Evolutionary conservation across 345 rosid species (phyloP).

Genomic region (Lenwebbia sp.): DNA sequence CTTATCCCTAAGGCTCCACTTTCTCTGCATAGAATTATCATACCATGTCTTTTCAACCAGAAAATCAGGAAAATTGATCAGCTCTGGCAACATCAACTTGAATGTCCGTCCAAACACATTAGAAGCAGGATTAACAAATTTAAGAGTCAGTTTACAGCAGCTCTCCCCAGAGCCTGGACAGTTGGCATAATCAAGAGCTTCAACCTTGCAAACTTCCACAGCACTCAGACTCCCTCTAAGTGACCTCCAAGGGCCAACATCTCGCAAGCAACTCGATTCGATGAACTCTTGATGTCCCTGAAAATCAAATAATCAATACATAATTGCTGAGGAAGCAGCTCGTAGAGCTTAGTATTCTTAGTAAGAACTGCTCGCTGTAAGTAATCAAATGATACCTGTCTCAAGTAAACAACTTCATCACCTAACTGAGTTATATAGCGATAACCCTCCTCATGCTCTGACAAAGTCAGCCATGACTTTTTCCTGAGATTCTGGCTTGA

Average conservation of each 20-base stretch:
- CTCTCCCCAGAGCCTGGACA: conserved; percentile 90
- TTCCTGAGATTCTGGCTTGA: conserved; percentile 30
- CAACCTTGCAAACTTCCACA: conserved; percentile 75
- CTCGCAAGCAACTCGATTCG: conserved; percentile 20
- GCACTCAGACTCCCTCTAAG: conserved; percentile 49
- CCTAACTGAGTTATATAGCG: conserved; percentile 91
- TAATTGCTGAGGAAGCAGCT: not conserved
- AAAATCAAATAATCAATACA: conserved; percentile 10
- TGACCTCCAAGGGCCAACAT: conserved; percentile 49
- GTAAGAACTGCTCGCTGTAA: not conserved
- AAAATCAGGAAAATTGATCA: conserved; percentile 75
- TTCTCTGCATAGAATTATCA: conserved; percentile 56
- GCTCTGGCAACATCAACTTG: conserved; percentile 70
- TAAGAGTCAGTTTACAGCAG: conserved; percentile 90
- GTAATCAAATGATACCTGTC: conserved; percentile 44
- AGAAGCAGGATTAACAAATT: conserved; percentile 59
- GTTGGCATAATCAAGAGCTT: conserved; percentile 55
- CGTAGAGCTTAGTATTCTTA: not conserved
- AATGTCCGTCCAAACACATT: conserved; percentile 38
- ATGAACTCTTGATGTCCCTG: conserved; percentile 89
- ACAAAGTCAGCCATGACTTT: conserved; percentile 79
- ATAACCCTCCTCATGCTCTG: conserved; percentile 76
- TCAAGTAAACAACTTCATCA: conserved; percentile 78
- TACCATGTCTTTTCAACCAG: conserved; percentile 77
- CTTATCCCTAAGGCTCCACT: conserved; percentile 62